Evolutionary conservation across 1,139 yeast species (phyloP).

Genomic region (Saccharomyces hybrid): DNA sequence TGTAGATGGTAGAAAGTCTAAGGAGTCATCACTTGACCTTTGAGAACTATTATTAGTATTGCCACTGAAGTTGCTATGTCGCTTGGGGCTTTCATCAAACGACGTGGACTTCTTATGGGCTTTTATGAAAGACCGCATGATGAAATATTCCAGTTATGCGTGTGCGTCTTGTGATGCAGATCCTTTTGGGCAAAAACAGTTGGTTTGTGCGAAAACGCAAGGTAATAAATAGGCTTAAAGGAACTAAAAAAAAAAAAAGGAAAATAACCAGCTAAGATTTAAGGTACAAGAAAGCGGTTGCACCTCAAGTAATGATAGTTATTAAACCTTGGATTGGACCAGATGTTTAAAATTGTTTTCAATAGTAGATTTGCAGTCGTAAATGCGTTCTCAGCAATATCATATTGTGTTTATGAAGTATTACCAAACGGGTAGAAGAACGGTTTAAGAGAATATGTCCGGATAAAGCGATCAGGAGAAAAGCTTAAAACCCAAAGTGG

Average conservation of each 20-base stretch:
- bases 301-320: not conserved
- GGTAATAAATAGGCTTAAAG: not conserved
- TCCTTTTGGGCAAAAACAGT: not conserved
- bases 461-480: not conserved
- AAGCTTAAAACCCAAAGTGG: not conserved
- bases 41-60: slow-evolving; percentile 15
- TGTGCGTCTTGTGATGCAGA: not conserved
- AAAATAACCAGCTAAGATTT: not conserved
- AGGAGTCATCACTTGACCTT: slow-evolving; percentile 17
- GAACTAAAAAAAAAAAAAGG: not conserved
- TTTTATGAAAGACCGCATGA: slow-evolving; percentile 34
- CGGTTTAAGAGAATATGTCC: not conserved
- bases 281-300: not conserved
- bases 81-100: slow-evolving; percentile 22
- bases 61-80: slow-evolving; percentile 8
- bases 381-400: not conserved
- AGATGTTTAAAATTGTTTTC: not conserved
- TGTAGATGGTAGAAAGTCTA: slow-evolving; percentile 15
- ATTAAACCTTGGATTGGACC: not conserved
- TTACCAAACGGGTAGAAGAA: not conserved
- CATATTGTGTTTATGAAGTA: not conserved
- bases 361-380: not conserved
- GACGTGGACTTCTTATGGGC: slow-evolving; percentile 32
- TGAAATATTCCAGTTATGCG: not conserved
- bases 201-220: not conserved